Conservation (phyloP, 164 flowering plant genomes). For the Annona cherimola region DNA sequence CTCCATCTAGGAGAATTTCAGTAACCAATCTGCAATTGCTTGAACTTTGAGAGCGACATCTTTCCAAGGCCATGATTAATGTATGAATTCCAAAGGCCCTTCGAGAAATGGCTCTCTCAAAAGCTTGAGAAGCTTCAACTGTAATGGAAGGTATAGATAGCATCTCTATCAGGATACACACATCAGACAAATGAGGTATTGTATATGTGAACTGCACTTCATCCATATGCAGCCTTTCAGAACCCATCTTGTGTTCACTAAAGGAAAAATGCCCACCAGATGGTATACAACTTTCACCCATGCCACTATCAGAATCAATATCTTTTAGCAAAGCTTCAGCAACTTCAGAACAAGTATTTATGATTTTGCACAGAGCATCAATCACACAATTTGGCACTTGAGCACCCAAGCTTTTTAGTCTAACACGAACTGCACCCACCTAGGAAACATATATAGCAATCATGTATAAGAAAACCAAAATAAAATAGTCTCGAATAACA, state of each 20-base stretch:
- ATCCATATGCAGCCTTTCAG: slow-evolving; percentile 33
- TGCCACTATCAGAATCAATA: slow-evolving; percentile 65
- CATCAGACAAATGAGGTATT: slow-evolving; percentile 65
- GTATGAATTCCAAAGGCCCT: slow-evolving; percentile 65
- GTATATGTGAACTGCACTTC: slow-evolving; percentile 42
- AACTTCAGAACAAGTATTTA: slow-evolving; percentile 74
- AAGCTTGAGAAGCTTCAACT: slow-evolving; percentile 78
- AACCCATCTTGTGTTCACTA: slow-evolving; percentile 46
- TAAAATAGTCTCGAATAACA: background rate
- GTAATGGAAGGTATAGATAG: slow-evolving; percentile 77
- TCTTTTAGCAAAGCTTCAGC: slow-evolving; percentile 76
- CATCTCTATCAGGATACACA: slow-evolving; percentile 78
- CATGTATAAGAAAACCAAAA: background rate
- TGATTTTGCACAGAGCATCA: slow-evolving; percentile 67
- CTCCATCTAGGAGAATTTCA: slow-evolving; percentile 45
- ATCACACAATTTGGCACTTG: slow-evolving; percentile 78
- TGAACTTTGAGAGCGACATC: slow-evolving; percentile 56
- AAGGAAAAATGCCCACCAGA: slow-evolving; percentile 33
- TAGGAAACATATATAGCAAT: slow-evolving; percentile 28
- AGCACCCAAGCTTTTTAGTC: slow-evolving; percentile 67
- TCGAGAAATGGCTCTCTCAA: slow-evolving; percentile 86
- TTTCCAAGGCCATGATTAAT: slow-evolving; percentile 79
- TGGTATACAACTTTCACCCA: slow-evolving; percentile 32
- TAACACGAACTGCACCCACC: slow-evolving; percentile 78
- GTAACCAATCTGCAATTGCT: slow-evolving; percentile 35